Base-by-base conservation (phyloP, 129 eudicot genomes). In the Flaveria robusta region DNA sequence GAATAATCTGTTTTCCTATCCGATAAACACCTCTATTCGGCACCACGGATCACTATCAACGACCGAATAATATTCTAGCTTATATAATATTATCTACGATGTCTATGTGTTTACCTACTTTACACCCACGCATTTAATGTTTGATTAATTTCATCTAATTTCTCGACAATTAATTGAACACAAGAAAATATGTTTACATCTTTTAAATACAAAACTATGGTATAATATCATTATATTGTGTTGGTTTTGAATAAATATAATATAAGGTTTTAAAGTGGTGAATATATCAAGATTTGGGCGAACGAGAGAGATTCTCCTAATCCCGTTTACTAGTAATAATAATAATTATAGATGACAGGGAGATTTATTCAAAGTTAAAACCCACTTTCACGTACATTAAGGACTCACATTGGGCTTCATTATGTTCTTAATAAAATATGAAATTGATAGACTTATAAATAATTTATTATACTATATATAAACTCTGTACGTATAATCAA, bases 281-380 rank as follows among this genome's bases (percentile, higher is more conserved):
- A 79, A 49, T 4, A n/a, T 8, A 79, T 79, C 83, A 79, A 63
- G 77, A 43, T 64, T 79, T 79, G 43, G 22, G 59, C 50, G 1
- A 79, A 71, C 83, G 78, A 79, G 83, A 79, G 83, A 79, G 83
- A 79, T 79, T 79, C 83, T 72, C 68, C 68, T 63, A 63, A 79
- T 65, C 72, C 72, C 78, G 39, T 70, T 63, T 63, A 79, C 66
- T 52, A 41, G 26, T 27, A 68, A 46, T 58, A 77, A 46, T 58
- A 77, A 60, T 68, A 79, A 79, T 72, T 50, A 29, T 27, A 50
- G 66, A 58, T 79, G 74, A 72, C 74, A 79, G 59, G 29, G 54
- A 60, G 46, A 50, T 79, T 79, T 79, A 79, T 79, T 79, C 59
- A 79, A 79, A 79, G 41, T 79, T 71, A 49, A 79, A 79, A 71